phyloP scores from a whole-genome alignment of 2,329 filamentous ascomycete species.

The Rosellinia necatrix region DNA sequence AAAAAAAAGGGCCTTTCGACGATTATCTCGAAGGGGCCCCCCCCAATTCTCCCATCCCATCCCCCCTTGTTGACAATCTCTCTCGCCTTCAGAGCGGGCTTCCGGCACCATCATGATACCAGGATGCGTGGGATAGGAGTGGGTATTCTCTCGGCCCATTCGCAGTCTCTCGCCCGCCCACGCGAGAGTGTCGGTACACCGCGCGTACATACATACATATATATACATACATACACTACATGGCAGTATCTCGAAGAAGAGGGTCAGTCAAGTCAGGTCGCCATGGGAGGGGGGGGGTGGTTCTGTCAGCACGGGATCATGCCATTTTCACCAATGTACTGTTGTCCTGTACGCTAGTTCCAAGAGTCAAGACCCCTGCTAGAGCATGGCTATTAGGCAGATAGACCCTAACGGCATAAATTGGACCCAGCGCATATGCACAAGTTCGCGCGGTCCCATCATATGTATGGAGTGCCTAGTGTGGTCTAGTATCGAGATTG shows the following conservation, averaged over 20 bases:
- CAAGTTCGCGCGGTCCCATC: constrained; percentile 21
- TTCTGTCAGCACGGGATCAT: constrained; percentile 11
- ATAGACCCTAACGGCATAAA: constrained; percentile 21
- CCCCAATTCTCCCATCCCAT: too few species aligned
- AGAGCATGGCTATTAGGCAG: constrained; percentile 17
- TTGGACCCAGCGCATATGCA: constrained; percentile 21
- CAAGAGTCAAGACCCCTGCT: constrained; percentile 12
- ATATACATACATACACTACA: neutral
- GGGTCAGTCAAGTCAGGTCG: neutral
- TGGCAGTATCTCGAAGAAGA: too few species aligned
- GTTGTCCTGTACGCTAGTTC: constrained; percentile 1
- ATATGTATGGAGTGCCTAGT: constrained; percentile 17
- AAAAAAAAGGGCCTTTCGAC: too few species aligned
- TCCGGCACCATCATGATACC: neutral
- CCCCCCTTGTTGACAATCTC: neutral
- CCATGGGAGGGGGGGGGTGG: neutral
- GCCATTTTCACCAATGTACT: constrained; percentile 13
- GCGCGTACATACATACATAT: neutral
- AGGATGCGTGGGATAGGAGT: neutral
- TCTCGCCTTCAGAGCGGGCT: too few species aligned
- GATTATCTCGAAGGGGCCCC: too few species aligned
- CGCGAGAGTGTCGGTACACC: neutral
- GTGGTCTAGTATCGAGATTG: constrained; percentile 26
- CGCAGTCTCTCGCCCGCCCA: neutral
- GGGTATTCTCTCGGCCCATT: constrained; percentile 5